Conservation (phyloP, 371 early-diverging fungal genomes). For the Catenaria anguillulae region DNA sequence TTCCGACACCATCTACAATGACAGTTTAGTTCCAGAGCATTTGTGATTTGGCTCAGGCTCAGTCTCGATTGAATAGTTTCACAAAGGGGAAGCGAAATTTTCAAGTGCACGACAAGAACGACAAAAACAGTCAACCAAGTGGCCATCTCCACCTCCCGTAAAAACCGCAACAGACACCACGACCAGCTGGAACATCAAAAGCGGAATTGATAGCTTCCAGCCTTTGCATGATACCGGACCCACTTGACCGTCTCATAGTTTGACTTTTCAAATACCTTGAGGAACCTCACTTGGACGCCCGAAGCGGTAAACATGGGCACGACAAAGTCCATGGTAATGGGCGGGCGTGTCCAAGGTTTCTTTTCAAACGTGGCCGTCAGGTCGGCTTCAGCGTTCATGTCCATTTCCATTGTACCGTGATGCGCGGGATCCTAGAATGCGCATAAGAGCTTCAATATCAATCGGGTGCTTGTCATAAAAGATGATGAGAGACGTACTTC, state of each 20-base stretch:
- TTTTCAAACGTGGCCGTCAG: slow-evolving; percentile 55
- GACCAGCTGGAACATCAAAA: no score
- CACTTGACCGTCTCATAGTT: slow-evolving; percentile 79
- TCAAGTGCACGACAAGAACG: no score
- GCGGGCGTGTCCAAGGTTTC: slow-evolving; percentile 76
- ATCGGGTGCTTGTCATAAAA: neutral
- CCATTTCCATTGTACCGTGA: slow-evolving; percentile 71
- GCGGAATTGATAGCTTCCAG: slow-evolving; percentile 73
- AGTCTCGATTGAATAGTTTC: no score
- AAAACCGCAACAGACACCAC: no score
- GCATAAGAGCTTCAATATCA: neutral
- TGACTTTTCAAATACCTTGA: slow-evolving; percentile 82
- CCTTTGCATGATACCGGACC: slow-evolving; percentile 87
- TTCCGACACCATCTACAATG: no score
- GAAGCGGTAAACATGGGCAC: slow-evolving; percentile 72
- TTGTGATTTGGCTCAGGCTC: no score
- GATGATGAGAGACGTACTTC: slow-evolving; percentile 49
- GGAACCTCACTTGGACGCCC: slow-evolving; percentile 68
- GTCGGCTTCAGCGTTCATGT: slow-evolving; percentile 53
- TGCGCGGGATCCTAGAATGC: slow-evolving; percentile 66
- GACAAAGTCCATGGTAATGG: slow-evolving; percentile 73
- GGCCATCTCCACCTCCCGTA: no score
- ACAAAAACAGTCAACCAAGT: no score
- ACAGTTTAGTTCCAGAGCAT: no score
- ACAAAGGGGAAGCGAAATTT: no score